Conservation (phyloP, 2,329 filamentous ascomycete genomes). For the Colletotrichum eleusines region DNA sequence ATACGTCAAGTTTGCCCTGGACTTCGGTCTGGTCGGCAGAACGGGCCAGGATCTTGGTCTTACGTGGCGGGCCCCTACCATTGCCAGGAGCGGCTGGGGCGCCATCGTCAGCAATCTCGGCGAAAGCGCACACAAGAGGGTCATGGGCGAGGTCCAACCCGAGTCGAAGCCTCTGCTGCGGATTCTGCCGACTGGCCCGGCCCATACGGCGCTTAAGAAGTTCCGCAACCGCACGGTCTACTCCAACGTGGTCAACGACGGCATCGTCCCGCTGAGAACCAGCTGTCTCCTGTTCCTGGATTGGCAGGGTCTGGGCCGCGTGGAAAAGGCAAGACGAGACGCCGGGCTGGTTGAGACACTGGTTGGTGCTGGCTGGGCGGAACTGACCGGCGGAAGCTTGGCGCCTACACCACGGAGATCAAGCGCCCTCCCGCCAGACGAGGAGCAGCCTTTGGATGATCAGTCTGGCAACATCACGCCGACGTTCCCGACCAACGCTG, state of each 20-base stretch:
- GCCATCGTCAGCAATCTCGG: conserved; percentile 87
- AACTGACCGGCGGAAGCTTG: conserved; percentile 81
- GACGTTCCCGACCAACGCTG: conserved; percentile 53
- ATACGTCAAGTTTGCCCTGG: conserved; percentile 96
- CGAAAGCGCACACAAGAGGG: conserved; percentile 71
- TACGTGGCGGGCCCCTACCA: conserved; percentile 91
- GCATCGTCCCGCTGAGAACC: conserved; percentile 93
- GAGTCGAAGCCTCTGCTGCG: conserved; percentile 90
- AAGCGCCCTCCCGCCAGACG: conserved; percentile 55
- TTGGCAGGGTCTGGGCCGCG: conserved; percentile 92
- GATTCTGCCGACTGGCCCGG: conserved; percentile 91
- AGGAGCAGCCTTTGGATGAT: conserved; percentile 34
- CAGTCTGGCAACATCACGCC: conserved; percentile 40
- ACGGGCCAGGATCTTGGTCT: conserved; percentile 95
- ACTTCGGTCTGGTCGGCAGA: conserved; percentile 95
- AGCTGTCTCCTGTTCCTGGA: conserved; percentile 97
- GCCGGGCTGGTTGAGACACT: conserved; percentile 93
- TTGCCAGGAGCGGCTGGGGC: conserved; percentile 88
- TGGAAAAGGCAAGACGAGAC: conserved; percentile 93
- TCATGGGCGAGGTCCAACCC: conserved; percentile 73
- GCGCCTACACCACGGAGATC: conserved; percentile 57
- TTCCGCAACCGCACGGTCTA: conserved; percentile 94
- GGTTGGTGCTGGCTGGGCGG: conserved; percentile 94
- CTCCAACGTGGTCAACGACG: conserved; percentile 97
- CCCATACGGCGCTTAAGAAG: conserved; percentile 86